Conservation (phyloP, 441 rosid genomes). For the Gossypium lobatum region DNA sequence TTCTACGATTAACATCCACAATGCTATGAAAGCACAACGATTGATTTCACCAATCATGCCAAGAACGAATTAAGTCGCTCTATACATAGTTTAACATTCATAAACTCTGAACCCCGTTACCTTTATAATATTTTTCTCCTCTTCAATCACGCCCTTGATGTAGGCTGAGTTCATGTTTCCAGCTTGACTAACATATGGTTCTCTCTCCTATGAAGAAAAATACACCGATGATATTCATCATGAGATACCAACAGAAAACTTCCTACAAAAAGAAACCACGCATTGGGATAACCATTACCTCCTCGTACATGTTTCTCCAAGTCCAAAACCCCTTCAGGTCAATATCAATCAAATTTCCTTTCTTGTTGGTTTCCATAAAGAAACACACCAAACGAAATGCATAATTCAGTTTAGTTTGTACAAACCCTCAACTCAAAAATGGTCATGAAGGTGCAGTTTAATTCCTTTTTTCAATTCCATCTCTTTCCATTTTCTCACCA, state of each 20-base stretch:
- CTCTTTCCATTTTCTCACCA: slow-evolving; percentile 1
- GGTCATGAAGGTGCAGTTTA: background rate
- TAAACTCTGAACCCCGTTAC: slow-evolving; percentile 27
- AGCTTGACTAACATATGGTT: slow-evolving; percentile 36
- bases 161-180: slow-evolving; percentile 32
- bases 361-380: slow-evolving; percentile 21
- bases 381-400: background rate
- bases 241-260: background rate
- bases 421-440: background rate
- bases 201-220: slow-evolving; percentile 37
- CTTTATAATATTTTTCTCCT: slow-evolving; percentile 27
- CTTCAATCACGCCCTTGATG: slow-evolving; percentile 27
- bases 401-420: slow-evolving; percentile 2
- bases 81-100: background rate
- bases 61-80: background rate
- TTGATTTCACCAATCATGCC: background rate
- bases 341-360: slow-evolving; percentile 25
- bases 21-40: background rate
- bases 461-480: background rate
- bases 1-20: background rate
- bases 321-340: slow-evolving; percentile 43
- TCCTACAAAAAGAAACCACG: background rate
- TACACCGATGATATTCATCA: background rate
- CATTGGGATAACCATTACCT: slow-evolving; percentile 33
- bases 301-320: slow-evolving; percentile 54